These are phyloP conservation scores for Auricularia cornea DNA, from an alignment of 768 basidiomycete species.

Conservation along the genomic window DNA sequence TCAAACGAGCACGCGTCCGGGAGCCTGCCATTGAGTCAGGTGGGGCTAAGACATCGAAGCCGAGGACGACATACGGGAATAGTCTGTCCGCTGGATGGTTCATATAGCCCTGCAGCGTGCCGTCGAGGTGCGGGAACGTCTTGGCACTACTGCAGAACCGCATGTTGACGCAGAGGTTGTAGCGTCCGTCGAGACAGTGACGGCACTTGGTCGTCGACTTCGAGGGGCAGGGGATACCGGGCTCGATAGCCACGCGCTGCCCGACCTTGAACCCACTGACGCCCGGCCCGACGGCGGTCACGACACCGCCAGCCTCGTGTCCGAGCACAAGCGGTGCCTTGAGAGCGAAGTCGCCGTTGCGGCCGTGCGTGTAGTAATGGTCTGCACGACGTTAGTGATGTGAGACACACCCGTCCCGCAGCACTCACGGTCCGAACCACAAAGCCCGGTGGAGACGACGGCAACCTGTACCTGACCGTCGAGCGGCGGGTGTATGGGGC, in stretches of 20 bases:
- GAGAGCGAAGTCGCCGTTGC: conserved; percentile 88
- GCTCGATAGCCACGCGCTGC: conserved; percentile 89
- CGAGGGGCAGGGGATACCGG: conserved; percentile 77
- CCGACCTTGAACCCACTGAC: conserved; percentile 52
- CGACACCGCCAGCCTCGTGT: conserved; percentile 84
- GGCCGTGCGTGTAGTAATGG: conserved; percentile 83
- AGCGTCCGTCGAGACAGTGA: conserved; percentile 66
- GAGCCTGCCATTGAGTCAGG: conserved; percentile 38
- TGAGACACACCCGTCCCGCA: not conserved
- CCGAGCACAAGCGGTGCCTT: conserved; percentile 84
- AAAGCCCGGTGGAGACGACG: conserved; percentile 79
- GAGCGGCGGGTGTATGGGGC: conserved; percentile 63
- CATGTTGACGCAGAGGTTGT: conserved; percentile 89
- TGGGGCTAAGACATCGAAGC: conserved; percentile 1
- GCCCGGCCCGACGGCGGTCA: conserved; percentile 74
- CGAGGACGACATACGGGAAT: conserved; percentile 60
- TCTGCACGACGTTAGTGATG: conserved; percentile 46
- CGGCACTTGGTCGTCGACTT: conserved; percentile 34
- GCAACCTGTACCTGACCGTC: conserved; percentile 72
- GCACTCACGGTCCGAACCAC: conserved; percentile 70
- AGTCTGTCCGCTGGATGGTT: conserved; percentile 83
- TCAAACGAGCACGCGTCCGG: conserved; percentile 71
- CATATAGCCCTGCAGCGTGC: conserved; percentile 80
- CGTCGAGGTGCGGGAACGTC: conserved; percentile 88
- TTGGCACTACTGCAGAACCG: conserved; percentile 86